Base-by-base conservation (phyloP, 2,329 filamentous ascomycete species). In the Cladosporium sp. region DNA sequence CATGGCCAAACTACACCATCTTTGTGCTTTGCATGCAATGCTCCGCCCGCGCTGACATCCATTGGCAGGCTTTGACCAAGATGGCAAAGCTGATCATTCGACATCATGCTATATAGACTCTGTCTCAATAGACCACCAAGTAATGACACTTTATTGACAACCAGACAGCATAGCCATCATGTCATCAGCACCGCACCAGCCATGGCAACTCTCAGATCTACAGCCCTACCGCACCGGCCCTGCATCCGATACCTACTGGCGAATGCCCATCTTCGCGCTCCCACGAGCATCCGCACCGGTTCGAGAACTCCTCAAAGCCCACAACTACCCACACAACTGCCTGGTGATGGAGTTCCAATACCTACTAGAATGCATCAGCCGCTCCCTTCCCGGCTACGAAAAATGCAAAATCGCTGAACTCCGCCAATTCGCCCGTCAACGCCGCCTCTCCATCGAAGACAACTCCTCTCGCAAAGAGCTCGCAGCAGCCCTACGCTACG, bases 191-290 rank as follows among this genome's bases (percentile, higher is more conserved):
- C 15, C 7, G 1, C 30, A 12, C 43, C 22, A 14, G 15, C 20
- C 42, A 45, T n/a, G 3, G 6, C 43, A 30, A 3, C 15, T 47
- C 15, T 28, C 43, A 47, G 9, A 47, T 30, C 22, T 28, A n/a
- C 9, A 3, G 30, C 5, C 11, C 11, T 12, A 34, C 11, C 9
- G 5, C 30, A 8, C 14, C 30, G 47, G 47, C 30, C 9, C 34
- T 25, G 25, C 47, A 36, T 50, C 47, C 17, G 47, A 50, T n/a
- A 15, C 28, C 47, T 50, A 50, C 47, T 50, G 47, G 47, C 47
- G 47, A 9, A 11, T 37, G 3, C 47, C 47, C 28, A 19, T 20
- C 8, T 50, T 36, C 47, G 6, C 17, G n/a, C 28, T 50, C 17
- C 8, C 28, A 6, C 7, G 6, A n/a, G 17, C 28, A 34, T 8